A percentile compares a stretch with the other conserved stretches of the same genome.
Evolutionary conservation across 192 early-diverging fungal species (phyloP).

Genomic region (Podila epigama): DNA sequence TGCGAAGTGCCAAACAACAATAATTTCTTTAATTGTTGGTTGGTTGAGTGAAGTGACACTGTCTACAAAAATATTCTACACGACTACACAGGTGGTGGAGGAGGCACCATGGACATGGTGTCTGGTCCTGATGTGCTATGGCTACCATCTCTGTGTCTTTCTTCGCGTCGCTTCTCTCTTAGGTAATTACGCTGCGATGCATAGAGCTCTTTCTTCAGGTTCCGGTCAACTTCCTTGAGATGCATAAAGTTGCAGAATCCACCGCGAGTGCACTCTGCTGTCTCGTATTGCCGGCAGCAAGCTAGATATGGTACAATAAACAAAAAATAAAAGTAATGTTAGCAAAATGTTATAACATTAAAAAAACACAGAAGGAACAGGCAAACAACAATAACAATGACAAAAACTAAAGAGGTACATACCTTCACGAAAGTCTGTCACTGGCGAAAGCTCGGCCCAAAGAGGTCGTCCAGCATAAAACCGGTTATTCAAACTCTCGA

Average conservation of each 20-base stretch:
- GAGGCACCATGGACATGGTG: not conserved
- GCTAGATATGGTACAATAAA: constrained; percentile 52
- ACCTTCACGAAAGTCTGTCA: constrained; percentile 94
- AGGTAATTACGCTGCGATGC: constrained; percentile 73
- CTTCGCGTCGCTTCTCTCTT: constrained; percentile 61
- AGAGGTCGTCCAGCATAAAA: constrained; percentile 95
- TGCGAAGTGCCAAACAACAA: too few relatives aligned
- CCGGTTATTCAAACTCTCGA: constrained; percentile 90
- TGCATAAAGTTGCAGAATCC: constrained; percentile 99
- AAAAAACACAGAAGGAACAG: too few relatives aligned
- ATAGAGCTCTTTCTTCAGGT: constrained; percentile 81
- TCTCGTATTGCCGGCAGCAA: constrained; percentile 97
- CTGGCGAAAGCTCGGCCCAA: constrained; percentile 96
- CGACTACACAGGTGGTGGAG: not conserved
- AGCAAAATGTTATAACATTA: too few relatives aligned
- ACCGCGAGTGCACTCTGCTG: constrained; percentile 91
- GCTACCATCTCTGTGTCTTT: constrained; percentile 36
- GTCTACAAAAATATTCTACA: too few relatives aligned
- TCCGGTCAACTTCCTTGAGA: constrained; percentile 83
- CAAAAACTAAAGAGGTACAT: too few relatives aligned
- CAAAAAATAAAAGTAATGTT: not conserved
- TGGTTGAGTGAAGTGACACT: too few relatives aligned
- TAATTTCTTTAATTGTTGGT: too few relatives aligned
- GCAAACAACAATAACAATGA: too few relatives aligned
- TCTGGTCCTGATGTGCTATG: constrained; percentile 24